phyloP scores from a whole-genome alignment of 371 early-diverging fungal species.

The Mortierella sp. region DNA sequence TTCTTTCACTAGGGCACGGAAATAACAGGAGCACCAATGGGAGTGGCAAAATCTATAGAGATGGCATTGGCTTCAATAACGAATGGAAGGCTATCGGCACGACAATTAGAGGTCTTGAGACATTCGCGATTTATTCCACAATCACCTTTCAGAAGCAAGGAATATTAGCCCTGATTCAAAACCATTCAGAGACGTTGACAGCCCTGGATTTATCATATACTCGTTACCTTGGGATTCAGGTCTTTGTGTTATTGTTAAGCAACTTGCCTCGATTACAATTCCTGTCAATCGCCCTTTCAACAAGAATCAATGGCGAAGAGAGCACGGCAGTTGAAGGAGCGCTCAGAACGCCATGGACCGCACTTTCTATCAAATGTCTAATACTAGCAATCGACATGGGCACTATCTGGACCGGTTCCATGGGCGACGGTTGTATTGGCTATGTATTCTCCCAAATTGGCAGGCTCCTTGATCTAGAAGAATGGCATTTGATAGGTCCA shows the following conservation, averaged over 20 bases:
- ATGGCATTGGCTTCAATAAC: not conserved
- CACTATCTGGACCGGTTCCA: not conserved
- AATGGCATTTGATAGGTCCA: not conserved
- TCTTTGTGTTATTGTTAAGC: not conserved
- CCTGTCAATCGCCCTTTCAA: not conserved
- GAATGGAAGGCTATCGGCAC: too few species aligned
- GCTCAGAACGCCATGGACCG: not conserved
- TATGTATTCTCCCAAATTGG: constrained; percentile 2
- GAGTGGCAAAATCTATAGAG: not conserved
- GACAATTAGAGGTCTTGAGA: not conserved
- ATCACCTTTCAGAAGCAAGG: not conserved
- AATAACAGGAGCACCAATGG: too few species aligned
- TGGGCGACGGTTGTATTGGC: not conserved
- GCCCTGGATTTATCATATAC: too few species aligned
- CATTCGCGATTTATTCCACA: not conserved
- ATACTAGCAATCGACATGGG: not conserved
- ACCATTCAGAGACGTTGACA: too few species aligned
- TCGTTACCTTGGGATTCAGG: not conserved
- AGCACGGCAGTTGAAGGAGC: not conserved
- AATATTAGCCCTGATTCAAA: too few species aligned
- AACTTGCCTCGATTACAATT: constrained; percentile 1
- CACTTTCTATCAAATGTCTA: not conserved
- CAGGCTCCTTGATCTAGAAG: not conserved
- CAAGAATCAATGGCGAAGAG: not conserved
- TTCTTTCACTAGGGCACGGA: too few species aligned